Evolutionary conservation across 768 basidiomycete genomes (phyloP), one percentile per base, ranked within the genome.

Genomic region (Leccinum fibrillosum): DNA sequence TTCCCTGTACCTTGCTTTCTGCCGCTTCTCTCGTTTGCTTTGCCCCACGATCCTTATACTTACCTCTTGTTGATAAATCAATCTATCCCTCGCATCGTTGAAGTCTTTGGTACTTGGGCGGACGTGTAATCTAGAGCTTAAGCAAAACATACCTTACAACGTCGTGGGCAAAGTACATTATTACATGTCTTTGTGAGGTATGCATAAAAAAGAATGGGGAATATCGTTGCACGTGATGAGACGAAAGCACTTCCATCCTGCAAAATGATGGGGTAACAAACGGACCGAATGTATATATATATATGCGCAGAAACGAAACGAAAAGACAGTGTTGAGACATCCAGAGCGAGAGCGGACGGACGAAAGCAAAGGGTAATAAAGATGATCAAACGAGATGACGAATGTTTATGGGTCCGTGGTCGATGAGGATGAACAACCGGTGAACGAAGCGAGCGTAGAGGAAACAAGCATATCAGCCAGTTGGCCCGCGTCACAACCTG

Each of bases 401-500:
- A 42, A 42, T 25, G 42, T 55, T 30, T 35, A 52, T 47, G 50
- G 4, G 54, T 49, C 52, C 26, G 30, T 52, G 26, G 50, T 44
- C 23, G 12, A 19, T 32, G 12, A 2, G 26, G 54, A 30, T n/a
- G 28, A 47, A 48, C 11, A 48, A 54, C 39, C 2, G 11, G 10
- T 5, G 17, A 58, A 28, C 34, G 17, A 56, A n/a, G 17, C n/a
- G 21, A 19, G 30, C 42, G 10, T 30, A 25, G n/a, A 39, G 3
- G 5, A 39, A 47, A 39, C 11, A 39, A 11, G 32, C 12, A n/a
- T 7, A 10, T 4, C 17, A n/a, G 34, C 34, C 42, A 30, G 37
- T 55, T 37, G 63, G 51, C 60, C 67, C 60, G 64, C 47, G 50
- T 57, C 53, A 34, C 23, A 77, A 75, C 66, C 77, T 78, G 34